Evolutionary conservation across 257 asterid genomes (phyloP).

Genomic region (Eucommia ulmoides): DNA sequence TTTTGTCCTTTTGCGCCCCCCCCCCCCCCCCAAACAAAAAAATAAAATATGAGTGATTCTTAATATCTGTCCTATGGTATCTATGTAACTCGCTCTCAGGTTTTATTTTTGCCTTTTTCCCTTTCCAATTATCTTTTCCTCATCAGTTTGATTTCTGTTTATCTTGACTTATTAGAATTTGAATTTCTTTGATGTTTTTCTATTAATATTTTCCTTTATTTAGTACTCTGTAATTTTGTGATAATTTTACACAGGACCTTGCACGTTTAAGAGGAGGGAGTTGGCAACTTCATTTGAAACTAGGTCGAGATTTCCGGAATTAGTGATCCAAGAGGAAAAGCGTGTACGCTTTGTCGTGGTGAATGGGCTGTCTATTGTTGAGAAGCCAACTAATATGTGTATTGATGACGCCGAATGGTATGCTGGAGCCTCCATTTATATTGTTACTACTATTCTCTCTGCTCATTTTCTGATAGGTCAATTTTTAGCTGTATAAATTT

Average conservation of each 20-base stretch:
- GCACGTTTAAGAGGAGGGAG: conserved; percentile 76
- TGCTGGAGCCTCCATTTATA: conserved; percentile 13
- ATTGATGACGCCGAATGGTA: conserved; percentile 86
- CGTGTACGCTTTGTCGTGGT: conserved; percentile 98
- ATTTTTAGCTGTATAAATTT: too few relatives aligned
- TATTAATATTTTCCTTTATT: too few relatives aligned
- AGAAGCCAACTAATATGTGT: conserved; percentile 63
- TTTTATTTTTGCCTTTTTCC: too few relatives aligned
- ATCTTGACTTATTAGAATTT: too few relatives aligned
- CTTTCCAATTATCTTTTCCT: too few relatives aligned
- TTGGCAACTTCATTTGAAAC: conserved; percentile 93
- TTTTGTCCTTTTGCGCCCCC: not conserved
- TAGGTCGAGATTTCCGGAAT: conserved; percentile 89
- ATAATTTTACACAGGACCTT: conserved; percentile 46
- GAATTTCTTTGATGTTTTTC: too few relatives aligned
- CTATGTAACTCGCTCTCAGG: too few relatives aligned
- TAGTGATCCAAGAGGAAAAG: conserved; percentile 93
- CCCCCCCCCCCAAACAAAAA: not conserved
- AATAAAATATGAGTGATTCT: too few relatives aligned
- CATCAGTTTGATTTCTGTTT: too few relatives aligned
- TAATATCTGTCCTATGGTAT: too few relatives aligned
- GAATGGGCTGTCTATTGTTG: conserved; percentile 78
- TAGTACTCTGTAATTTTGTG: too few relatives aligned
- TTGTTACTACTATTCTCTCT: not conserved
- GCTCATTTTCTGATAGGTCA: not conserved